Conservation (phyloP, 2,329 filamentous ascomycete genomes). For the Pseudocercospora cruenta region DNA sequence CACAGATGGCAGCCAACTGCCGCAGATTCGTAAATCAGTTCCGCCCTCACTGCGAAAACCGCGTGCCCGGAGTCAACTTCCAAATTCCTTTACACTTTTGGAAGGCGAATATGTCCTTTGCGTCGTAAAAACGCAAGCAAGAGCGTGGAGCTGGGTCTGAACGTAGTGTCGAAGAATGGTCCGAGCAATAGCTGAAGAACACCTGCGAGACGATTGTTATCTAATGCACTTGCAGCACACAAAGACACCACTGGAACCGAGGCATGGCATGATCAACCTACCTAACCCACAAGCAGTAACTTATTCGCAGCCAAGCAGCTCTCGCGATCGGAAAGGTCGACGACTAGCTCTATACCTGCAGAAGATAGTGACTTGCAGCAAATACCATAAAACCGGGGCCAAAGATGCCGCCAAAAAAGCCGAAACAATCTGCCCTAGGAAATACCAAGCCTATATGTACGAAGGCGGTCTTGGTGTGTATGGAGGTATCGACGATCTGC, state of each 20-base stretch:
- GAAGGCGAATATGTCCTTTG: too few species aligned
- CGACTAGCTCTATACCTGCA: not conserved
- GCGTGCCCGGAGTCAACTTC: too few species aligned
- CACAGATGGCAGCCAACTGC: too few species aligned
- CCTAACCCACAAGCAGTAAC: not conserved
- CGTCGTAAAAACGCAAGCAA: too few species aligned
- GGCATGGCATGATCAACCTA: not conserved
- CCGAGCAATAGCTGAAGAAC: too few species aligned
- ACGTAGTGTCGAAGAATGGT: too few species aligned
- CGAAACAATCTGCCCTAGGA: not conserved
- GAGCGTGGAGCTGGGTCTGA: too few species aligned
- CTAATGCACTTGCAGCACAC: too few species aligned
- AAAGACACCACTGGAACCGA: not conserved
- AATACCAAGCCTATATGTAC: not conserved
- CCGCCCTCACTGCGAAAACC: too few species aligned
- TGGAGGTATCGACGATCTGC: not conserved
- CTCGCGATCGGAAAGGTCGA: not conserved
- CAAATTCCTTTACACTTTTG: too few species aligned
- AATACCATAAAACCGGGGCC: not conserved
- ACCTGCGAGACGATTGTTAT: too few species aligned
- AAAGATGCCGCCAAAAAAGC: not conserved
- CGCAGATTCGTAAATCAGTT: too few species aligned
- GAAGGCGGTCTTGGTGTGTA: not conserved
- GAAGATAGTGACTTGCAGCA: not conserved
- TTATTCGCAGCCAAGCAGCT: not conserved